Conservation (phyloP, 331 rosid species). For the Telfairia occidentalis region DNA sequence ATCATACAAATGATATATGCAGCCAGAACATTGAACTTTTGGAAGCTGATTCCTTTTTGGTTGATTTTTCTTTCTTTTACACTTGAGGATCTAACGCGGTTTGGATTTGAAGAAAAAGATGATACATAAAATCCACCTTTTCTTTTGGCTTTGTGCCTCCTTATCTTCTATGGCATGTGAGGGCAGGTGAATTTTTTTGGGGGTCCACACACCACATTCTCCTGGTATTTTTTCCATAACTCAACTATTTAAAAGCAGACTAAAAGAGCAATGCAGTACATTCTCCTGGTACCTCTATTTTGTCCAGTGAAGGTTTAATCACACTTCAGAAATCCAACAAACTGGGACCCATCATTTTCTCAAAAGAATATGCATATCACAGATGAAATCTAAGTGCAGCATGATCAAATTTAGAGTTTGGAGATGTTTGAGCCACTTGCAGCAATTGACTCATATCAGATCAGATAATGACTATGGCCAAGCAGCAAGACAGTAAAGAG, state of each 20-base stretch:
- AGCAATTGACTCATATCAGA: not conserved
- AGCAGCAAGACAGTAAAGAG: not conserved
- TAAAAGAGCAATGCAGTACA: not conserved
- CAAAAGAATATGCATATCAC: not conserved
- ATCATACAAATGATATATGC: constrained; percentile 12
- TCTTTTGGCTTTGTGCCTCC: not conserved
- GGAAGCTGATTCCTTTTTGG: not conserved
- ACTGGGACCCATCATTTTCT: not conserved
- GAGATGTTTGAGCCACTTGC: not conserved
- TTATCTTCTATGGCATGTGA: constrained; percentile 10
- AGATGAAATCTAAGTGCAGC: not conserved
- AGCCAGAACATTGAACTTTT: constrained; percentile 2
- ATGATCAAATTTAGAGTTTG: not conserved
- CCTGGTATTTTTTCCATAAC: not conserved
- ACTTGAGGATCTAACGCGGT: constrained; percentile 11
- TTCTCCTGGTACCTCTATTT: not conserved
- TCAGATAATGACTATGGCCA: not conserved
- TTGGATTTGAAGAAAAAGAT: constrained; percentile 8
- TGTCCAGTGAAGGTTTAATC: not conserved
- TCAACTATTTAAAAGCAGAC: not conserved
- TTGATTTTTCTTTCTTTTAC: not conserved
- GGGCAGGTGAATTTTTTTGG: constrained; percentile 4
- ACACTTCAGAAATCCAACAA: not conserved
- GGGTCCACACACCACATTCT: constrained; percentile 12
- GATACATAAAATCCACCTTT: constrained; percentile 9